A percentile compares a stretch with the other conserved stretches of the same genome.
Evolutionary conservation across 1,284 basidiomycete genomes (phyloP).

Genomic region (Xerocomus nothofagi): DNA sequence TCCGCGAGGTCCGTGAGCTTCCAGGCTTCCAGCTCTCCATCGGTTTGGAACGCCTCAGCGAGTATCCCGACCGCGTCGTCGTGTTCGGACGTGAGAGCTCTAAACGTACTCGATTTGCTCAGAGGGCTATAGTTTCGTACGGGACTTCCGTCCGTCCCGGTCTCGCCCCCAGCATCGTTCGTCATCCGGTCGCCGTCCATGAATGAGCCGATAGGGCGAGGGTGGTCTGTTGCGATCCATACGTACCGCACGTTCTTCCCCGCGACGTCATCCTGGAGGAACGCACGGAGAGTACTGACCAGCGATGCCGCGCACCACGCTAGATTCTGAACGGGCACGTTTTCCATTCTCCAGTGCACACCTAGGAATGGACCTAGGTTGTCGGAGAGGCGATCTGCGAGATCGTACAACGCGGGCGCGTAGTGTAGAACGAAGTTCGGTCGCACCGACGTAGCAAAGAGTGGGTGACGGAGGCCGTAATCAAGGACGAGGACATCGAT

Average conservation of each 20-base stretch:
- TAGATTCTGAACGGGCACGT: conserved; percentile 39
- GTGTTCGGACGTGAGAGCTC: conserved; percentile 36
- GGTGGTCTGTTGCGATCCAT: conserved; percentile 52
- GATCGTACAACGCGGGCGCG: conserved; percentile 38
- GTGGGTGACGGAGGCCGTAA: conserved; percentile 46
- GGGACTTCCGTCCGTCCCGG: not conserved
- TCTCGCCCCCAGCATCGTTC: not conserved
- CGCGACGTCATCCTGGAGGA: conserved; percentile 35
- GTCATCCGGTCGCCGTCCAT: not conserved
- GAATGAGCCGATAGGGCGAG: conserved; percentile 29
- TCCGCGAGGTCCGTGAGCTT: conserved; percentile 40
- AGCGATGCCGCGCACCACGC: conserved; percentile 46
- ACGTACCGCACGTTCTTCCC: conserved; percentile 36
- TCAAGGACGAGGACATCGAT: conserved; percentile 45
- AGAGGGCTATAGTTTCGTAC: conserved; percentile 2
- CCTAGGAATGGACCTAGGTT: conserved; percentile 41
- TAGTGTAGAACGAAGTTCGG: conserved; percentile 34
- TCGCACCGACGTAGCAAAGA: conserved; percentile 30
- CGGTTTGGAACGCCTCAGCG: conserved; percentile 40
- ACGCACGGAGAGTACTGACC: conserved; percentile 39
- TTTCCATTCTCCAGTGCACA: conserved; percentile 55
- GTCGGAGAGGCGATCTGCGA: conserved; percentile 38
- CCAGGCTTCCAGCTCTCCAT: conserved; percentile 42
- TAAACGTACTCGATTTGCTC: conserved; percentile 46
- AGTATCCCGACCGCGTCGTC: conserved; percentile 43